Evolutionary conservation across 306 rosid genomes (phyloP), one percentile per base, ranked within the genome.

Genomic region (Macrotyloma uniflorum): DNA sequence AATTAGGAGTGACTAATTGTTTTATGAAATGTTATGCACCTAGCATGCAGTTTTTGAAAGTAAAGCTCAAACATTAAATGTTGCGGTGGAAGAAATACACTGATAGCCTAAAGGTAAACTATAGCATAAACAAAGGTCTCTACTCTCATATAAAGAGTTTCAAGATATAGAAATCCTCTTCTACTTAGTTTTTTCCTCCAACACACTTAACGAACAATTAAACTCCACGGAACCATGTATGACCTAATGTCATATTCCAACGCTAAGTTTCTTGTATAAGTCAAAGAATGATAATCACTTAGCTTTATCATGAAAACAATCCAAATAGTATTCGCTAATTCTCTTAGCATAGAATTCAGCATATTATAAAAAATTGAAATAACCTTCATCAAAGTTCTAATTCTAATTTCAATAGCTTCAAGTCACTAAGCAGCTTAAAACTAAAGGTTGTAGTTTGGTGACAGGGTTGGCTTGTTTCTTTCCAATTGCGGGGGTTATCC

Each of bases 361-460:
- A 33, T 11, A 47, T 19, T 20, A 42, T 12, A 32, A 55, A 57
- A 67, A 16, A 0, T 72, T 49, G 24, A 63, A 74, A 67, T 7
- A 8, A 9, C 5, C 24, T 76, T 30, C 0, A 45, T 47, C 24
- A 68, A 64, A 24, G 65, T 58, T 70, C 19, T 58, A 53, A 63
- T 62, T 32, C 63, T 35, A 38, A 15, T 16, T 33, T 24, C 69
- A 49, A 64, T 1, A 45, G 67, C 35, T 65, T 65, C 64, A 45
- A 26, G 26, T 61, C 74, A 70, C 53, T 28, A 75, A 43, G 24
- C 23, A 81, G 65, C 71, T 35, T 28, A 64, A 76, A 67, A 43
- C 57, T 47, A 59, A 58, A 38, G 30, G 22, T 15, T n/a, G 47
- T 3, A 36, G 66, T 64, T 71, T 36, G 30, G 18, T 66, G 54